Conservation (phyloP, 2,329 filamentous ascomycete species). For the Amauroascus verrucosus region DNA sequence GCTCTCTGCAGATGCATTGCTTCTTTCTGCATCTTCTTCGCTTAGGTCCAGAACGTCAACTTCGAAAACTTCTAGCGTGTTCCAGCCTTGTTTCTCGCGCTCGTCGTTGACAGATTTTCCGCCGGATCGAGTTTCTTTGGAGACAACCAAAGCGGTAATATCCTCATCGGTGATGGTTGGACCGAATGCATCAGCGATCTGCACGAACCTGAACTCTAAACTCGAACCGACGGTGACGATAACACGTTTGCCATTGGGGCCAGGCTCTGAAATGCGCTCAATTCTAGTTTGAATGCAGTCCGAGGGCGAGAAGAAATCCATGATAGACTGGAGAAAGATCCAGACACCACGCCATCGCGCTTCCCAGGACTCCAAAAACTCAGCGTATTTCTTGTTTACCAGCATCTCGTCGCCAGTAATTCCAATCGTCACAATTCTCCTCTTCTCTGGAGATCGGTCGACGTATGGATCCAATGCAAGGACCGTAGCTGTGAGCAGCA, state of each 20-base stretch:
- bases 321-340: conserved; percentile 55
- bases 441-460: conserved; percentile 21
- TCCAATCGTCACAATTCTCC: conserved; percentile 59
- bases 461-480: conserved; percentile 51
- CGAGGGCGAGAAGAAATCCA: conserved; percentile 46
- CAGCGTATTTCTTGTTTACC: conserved; percentile 77
- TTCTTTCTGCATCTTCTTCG: conserved; percentile 13
- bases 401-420: conserved; percentile 82
- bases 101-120: conserved; percentile 80
- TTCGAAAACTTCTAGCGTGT: conserved; percentile 40
- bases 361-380: conserved; percentile 71
- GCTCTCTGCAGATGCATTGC: conserved; percentile 41
- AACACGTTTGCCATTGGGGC: conserved; percentile 33
- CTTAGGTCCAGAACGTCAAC: conserved; percentile 50
- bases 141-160: conserved; percentile 74
- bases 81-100: conserved; percentile 65
- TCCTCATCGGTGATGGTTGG: conserved; percentile 75
- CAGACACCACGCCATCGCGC: conserved; percentile 59
- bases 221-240: conserved; percentile 18
- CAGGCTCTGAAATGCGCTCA: conserved; percentile 28
- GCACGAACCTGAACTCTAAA: conserved; percentile 65
- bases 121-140: conserved; percentile 74
- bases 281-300: conserved; percentile 28
- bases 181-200: conserved; percentile 80
- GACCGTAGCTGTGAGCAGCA: conserved; percentile 80